Evolutionary conservation across 192 early-diverging fungal genomes (phyloP), one percentile per base, ranked within the genome.

Genomic region (Coemansia sp.): DNA sequence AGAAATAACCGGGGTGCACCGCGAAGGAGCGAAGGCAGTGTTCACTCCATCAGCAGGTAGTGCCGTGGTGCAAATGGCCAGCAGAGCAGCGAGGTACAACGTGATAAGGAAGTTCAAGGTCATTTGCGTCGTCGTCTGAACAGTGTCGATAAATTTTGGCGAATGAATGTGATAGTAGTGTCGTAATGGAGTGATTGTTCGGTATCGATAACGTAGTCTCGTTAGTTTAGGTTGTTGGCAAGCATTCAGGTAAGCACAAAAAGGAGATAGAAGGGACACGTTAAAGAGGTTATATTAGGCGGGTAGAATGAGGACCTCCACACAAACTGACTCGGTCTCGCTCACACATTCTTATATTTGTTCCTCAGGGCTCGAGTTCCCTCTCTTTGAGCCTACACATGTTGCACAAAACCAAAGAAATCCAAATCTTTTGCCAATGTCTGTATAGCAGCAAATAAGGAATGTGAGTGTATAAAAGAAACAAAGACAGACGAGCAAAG

Each of bases 401-500:
- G 26, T 11, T 4, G 0, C 26, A 28, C 26, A 53, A 30, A 30
- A 4, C 6, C 16, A 47, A 47, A 47, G 46, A 52, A 53, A 53
- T 3, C 3, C 23, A 26, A 0, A 53, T 53, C 28, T 28, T 53
- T 53, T 53, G 23, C 13, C 50, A 26, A 11, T 53, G 26, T 9
- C 26, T 30, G 50, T 30, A 53, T 53, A 53, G 26, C 46, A 49
- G 7, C 21, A 53, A 53, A 30, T 30, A 53, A 14, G 21, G 13
- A 26, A 30, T 13, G 13, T 14, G 28, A 26, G 28, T 26, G 23
- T 30, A 28, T 53, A 53, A 50, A 35, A 14, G 40, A 53, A 53
- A 53, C 26, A 53, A 53, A 30, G 8, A 14, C 50, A 30, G 50
- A 30, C 23, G 50, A 53, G 50, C 50, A 53, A 53, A 53, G 50